phyloP scores from a whole-genome alignment of 352 stramenopile species.

The Aphanomyces invadans region DNA sequence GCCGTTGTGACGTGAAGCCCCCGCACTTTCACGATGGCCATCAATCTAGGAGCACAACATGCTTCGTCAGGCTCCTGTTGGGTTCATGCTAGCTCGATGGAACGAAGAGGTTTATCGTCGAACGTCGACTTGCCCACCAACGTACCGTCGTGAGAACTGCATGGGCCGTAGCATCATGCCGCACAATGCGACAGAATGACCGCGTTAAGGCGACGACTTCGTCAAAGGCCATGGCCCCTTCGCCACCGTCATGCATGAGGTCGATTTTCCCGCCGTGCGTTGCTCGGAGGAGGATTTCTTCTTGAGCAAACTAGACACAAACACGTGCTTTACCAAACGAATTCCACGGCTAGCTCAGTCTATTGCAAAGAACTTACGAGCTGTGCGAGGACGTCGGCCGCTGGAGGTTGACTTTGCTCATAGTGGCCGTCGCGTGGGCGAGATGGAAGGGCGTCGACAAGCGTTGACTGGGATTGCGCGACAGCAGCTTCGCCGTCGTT shows the following conservation, averaged over 20 bases:
- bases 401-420: not conserved
- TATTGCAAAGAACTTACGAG: not conserved
- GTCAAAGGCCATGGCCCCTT: not conserved
- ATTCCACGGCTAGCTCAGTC: no score
- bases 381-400: not conserved
- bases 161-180: not conserved
- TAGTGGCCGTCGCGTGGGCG: not conserved
- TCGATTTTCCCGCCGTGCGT: not conserved
- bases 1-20: not conserved
- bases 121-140: no score
- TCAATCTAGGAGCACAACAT: not conserved
- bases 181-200: conserved; percentile 14
- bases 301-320: conserved; percentile 7
- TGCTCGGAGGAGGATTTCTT: conserved; percentile 6
- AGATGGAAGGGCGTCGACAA: not conserved
- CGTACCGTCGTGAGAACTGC: not conserved
- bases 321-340: no score
- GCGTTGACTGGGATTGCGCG: not conserved
- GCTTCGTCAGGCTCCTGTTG: conserved; percentile 29
- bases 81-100: no score
- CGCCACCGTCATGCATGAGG: not conserved
- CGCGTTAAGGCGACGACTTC: not conserved
- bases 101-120: no score
- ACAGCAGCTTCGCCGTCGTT: not conserved
- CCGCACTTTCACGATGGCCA: not conserved